Evolutionary conservation across 495 filamentous ascomycete species (phyloP), one percentile per base, ranked within the genome.

Genomic region (Tuber indicum): DNA sequence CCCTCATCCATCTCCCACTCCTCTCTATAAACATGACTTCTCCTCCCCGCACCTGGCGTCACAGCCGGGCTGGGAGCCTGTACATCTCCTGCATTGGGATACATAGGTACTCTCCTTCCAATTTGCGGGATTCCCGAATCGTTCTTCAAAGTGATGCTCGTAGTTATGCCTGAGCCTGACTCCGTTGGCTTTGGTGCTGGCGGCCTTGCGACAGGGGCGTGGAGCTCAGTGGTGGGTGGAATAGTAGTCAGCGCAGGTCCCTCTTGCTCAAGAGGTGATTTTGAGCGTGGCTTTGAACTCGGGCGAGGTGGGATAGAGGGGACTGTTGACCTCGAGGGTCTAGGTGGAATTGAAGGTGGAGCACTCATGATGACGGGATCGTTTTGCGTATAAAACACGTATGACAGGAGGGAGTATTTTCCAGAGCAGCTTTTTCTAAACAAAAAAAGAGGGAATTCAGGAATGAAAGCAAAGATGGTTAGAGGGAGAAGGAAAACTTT

Each of bases 11-110:
- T 82, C 71, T 83, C 81, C 81, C 81, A 83, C 74, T 83, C 81
- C 75, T 83, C 81, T 39, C 78, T 74, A 58, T 83, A 83, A 19
- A 83, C 81, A 73, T 83, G 81, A 2, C 52, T 69, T 71, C 80
- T 83, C 90, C 85, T 92, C 92, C 81, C 97, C 92, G 44, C 96
- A 91, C 84, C 91, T 90, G 85, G 97, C 90, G 52, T 87, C 86
- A 90, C 92, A 23, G 91, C 89, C 5, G 94, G 93, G 0, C 96
- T 94, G 0, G 96, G 96, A 19, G 96, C 96, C 85, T 99, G 96
- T 16, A 99, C 96, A 84, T 98, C 96, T 69, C 96, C 96, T 58
- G 94, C 94, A 85, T 96, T 90, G 49, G 91, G 91, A 82, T 95
- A 91, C 94, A 99, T 97, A 47, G 96, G 96, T 36, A 98, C 94